These are phyloP conservation scores for Rutstroemia sp. DNA, from an alignment of 2,329 filamentous ascomycete genomes.

Conservation along the genomic window DNA sequence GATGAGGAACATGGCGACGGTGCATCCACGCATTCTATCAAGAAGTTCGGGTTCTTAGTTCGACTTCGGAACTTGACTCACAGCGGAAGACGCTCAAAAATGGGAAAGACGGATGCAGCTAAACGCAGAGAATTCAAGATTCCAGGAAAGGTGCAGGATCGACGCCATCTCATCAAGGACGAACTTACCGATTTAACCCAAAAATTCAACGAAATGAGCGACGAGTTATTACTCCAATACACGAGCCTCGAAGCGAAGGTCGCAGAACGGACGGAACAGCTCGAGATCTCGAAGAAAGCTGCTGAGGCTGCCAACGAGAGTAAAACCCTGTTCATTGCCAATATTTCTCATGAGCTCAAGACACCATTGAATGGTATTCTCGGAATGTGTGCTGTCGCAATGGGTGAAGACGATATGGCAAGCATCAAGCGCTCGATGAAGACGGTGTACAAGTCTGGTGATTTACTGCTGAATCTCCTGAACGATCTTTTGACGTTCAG, in stretches of 20 bases:
- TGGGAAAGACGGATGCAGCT: slow-evolving; percentile 35
- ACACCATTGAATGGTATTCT: slow-evolving; percentile 88
- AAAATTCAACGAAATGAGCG: slow-evolving; percentile 10
- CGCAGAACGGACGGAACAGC: slow-evolving; percentile 69
- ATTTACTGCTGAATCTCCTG: slow-evolving; percentile 75
- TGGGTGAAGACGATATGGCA: slow-evolving; percentile 77
- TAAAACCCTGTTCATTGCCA: slow-evolving; percentile 96
- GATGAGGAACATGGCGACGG: slow-evolving; percentile 22
- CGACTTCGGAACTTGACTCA: slow-evolving; percentile 23
- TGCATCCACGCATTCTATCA: slow-evolving; percentile 17
- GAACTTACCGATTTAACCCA: slow-evolving; percentile 61
- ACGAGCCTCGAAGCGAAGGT: slow-evolving; percentile 78
- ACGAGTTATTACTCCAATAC: slow-evolving; percentile 68
- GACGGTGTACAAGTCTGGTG: slow-evolving; percentile 82
- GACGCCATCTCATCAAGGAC: slow-evolving; percentile 70
- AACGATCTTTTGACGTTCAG: slow-evolving; percentile 89
- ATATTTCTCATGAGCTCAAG: slow-evolving; percentile 55
- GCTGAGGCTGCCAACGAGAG: slow-evolving; percentile 94
- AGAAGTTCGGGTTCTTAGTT: slow-evolving; percentile 27
- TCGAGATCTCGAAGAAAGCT: slow-evolving; percentile 84
- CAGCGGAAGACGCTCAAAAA: slow-evolving; percentile 20
- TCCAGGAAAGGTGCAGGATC: slow-evolving; percentile 70
- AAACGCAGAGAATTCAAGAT: slow-evolving; percentile 60
- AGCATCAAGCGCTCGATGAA: slow-evolving; percentile 77
- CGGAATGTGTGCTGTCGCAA: slow-evolving; percentile 87